Percentiles rank a stretch among this genome's conserved stretches.
Conservation (phyloP, 371 early-diverging fungal genomes). For the Smittium mucronatum region DNA sequence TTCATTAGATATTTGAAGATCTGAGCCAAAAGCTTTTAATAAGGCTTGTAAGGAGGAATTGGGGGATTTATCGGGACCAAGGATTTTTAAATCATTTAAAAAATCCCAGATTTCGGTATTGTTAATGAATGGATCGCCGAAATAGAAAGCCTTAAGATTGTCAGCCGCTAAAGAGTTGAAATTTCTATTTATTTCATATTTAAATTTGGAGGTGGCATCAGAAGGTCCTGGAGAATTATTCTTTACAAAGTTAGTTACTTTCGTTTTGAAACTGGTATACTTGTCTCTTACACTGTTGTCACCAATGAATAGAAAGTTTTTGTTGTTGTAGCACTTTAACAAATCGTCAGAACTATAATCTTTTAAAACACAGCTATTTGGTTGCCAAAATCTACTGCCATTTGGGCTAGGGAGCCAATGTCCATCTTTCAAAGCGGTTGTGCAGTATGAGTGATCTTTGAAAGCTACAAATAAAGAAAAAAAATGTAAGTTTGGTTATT, state of each 20-base stretch:
- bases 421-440: background rate
- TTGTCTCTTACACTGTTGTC: conserved; percentile 52
- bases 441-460: background rate
- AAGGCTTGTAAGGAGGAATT: background rate
- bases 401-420: background rate
- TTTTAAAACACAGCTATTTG: conserved; percentile 44
- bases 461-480: background rate
- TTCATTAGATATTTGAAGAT: background rate
- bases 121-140: background rate
- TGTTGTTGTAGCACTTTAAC: conserved; percentile 33
- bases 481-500: background rate
- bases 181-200: conserved; percentile 6
- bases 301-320: conserved; percentile 45
- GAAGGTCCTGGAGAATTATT: conserved; percentile 23
- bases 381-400: conserved; percentile 35
- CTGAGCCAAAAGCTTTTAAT: background rate
- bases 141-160: background rate
- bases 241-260: conserved; percentile 23
- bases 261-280: conserved; percentile 38
- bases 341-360: conserved; percentile 34
- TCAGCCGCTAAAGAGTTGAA: conserved; percentile 12
- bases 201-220: conserved; percentile 32
- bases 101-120: conserved; percentile 14
- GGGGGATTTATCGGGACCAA: conserved; percentile 9
- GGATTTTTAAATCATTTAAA: conserved; percentile 10